phyloP scores from a whole-genome alignment of 495 filamentous ascomycete species.

The Penicillium goetzii region DNA sequence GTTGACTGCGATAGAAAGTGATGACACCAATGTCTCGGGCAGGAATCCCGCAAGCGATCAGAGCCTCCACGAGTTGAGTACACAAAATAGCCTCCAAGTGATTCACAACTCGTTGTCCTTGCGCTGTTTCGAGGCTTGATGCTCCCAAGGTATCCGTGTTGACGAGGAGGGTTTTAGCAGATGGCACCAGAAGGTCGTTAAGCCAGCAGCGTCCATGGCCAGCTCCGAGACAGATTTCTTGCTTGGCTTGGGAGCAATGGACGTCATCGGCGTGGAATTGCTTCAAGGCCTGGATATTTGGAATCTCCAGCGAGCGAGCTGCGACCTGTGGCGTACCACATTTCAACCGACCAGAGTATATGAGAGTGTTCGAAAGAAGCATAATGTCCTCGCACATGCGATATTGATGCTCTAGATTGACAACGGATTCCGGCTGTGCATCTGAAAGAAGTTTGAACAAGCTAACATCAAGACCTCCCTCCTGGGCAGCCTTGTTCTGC shows the following conservation, averaged over 20 bases:
- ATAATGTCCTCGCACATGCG: conserved; percentile 98
- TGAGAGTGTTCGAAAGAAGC: conserved; percentile 88
- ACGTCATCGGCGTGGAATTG: conserved; percentile 53
- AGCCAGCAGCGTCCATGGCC: conserved; percentile 72
- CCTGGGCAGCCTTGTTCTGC: conserved; percentile 83
- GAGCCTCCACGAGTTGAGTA: conserved; percentile 74
- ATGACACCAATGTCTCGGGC: conserved; percentile 88
- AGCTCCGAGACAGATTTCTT: conserved; percentile 56
- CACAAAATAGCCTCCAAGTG: conserved; percentile 74
- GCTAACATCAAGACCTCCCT: conserved; percentile 87
- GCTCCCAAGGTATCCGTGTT: conserved; percentile 80
- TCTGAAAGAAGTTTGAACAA: conserved; percentile 93
- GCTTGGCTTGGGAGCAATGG: conserved; percentile 34
- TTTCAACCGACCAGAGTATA: conserved; percentile 86
- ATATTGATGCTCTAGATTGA: conserved; percentile 93
- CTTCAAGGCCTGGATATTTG: conserved; percentile 60
- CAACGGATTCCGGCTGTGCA: conserved; percentile 79
- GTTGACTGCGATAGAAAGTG: conserved; percentile 95
- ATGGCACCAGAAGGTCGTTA: conserved; percentile 70
- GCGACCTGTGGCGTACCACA: conserved; percentile 83
- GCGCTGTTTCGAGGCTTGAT: conserved; percentile 65
- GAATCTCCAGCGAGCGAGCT: conserved; percentile 59
- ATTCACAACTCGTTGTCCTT: conserved; percentile 86
- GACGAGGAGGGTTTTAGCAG: conserved; percentile 75
- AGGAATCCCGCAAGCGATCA: conserved; percentile 74